These are phyloP conservation scores for Arthrinium puccinioides DNA, from an alignment of 2,329 filamentous ascomycete species.

Conservation along the genomic window DNA sequence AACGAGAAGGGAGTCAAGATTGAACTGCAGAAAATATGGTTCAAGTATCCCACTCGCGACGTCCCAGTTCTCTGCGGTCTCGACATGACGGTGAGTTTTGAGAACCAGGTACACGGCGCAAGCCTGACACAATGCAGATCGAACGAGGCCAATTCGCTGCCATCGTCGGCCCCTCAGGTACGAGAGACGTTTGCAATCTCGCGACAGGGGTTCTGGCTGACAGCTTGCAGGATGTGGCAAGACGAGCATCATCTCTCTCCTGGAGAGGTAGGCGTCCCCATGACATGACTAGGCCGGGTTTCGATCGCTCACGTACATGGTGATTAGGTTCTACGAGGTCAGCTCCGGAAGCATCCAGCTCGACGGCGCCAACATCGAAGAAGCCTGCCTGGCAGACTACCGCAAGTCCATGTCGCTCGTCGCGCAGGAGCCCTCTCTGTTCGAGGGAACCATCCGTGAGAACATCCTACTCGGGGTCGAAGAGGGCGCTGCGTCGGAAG, in stretches of 20 bases:
- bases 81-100: constrained; percentile 39
- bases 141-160: constrained; percentile 63
- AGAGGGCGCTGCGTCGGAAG: constrained; percentile 46
- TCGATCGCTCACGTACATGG: no score
- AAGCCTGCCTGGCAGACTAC: constrained; percentile 33
- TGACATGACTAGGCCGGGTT: constrained; percentile 61
- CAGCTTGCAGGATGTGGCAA: constrained; percentile 48
- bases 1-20: constrained; percentile 44
- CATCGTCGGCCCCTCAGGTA: constrained; percentile 60
- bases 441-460: constrained; percentile 48
- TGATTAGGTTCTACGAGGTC: constrained; percentile 55
- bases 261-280: constrained; percentile 61
- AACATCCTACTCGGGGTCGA: constrained; percentile 50
- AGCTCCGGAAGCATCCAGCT: constrained; percentile 42
- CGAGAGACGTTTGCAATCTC: not conserved
- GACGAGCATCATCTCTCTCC: constrained; percentile 59
- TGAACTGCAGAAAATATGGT: constrained; percentile 49
- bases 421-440: constrained; percentile 49
- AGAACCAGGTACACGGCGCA: not conserved
- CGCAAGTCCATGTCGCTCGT: constrained; percentile 48
- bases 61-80: constrained; percentile 51
- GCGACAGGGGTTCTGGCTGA: constrained; percentile 7
- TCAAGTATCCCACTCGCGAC: constrained; percentile 53
- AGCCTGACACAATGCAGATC: constrained; percentile 31
- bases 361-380: constrained; percentile 40